A percentile compares a stretch with the other conserved stretches of the same genome.
These are phyloP conservation scores for Capsicum baccatum DNA, from an alignment of 257 asterid genomes.

Conservation along the genomic window DNA sequence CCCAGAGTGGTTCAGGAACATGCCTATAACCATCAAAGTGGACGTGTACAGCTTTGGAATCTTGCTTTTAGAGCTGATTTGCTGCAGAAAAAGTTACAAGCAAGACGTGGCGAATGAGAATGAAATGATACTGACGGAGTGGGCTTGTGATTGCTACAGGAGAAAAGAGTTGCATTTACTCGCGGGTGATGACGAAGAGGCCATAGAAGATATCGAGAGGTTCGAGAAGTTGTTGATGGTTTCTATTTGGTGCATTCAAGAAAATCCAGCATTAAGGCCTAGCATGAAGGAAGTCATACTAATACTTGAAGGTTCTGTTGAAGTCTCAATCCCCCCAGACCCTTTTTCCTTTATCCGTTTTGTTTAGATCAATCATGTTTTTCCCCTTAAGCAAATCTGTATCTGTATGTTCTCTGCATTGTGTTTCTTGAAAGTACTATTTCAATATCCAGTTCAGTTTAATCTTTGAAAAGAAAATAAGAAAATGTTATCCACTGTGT, in stretches of 20 bases:
- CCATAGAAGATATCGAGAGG: too few species aligned
- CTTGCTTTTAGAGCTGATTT: background rate
- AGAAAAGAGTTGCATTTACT: background rate
- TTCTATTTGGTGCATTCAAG: constrained; percentile 50
- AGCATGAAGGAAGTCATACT: constrained; percentile 43
- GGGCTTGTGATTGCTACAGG: background rate
- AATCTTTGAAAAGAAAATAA: too few species aligned
- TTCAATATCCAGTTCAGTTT: background rate
- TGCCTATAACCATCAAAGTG: background rate
- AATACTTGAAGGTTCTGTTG: constrained; percentile 44
- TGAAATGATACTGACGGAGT: background rate
- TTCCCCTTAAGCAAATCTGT: background rate
- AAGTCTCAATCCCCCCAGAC: constrained; percentile 33
- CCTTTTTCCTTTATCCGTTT: constrained; percentile 38
- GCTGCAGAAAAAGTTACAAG: background rate
- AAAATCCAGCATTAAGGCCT: constrained; percentile 50
- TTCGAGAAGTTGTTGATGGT: constrained; percentile 36
- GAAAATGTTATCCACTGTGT: too few species aligned
- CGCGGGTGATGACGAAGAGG: background rate
- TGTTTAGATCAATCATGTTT: background rate
- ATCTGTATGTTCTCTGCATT: too few species aligned
- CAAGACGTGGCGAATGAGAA: background rate
- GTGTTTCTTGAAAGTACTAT: too few species aligned
- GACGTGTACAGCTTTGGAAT: background rate
- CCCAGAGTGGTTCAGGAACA: background rate